Evolutionary conservation across 163 green algal species (phyloP).

Genomic region (Scenedesmus sp.): DNA sequence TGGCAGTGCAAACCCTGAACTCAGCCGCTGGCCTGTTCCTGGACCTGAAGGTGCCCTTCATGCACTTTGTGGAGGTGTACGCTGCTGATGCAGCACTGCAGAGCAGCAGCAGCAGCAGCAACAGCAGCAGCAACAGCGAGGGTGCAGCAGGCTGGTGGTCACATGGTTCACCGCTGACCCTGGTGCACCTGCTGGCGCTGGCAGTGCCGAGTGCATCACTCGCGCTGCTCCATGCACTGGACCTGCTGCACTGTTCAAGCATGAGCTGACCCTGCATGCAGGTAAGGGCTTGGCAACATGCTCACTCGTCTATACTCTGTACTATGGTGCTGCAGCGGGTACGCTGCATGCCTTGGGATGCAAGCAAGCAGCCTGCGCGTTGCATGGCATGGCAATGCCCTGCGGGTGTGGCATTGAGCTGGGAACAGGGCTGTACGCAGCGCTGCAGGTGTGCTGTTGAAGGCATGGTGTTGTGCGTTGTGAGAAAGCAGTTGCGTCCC

Average conservation of each 20-base stretch:
- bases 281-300: background rate
- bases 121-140: background rate
- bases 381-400: too few species aligned
- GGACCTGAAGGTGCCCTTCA: constrained; percentile 49
- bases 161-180: background rate
- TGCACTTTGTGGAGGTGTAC: background rate
- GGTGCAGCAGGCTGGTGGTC: background rate
- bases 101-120: background rate
- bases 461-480: too few species aligned
- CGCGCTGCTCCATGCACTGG: constrained; percentile 22
- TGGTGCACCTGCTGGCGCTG: constrained; percentile 17
- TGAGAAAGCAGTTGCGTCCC: too few species aligned
- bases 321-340: too few species aligned
- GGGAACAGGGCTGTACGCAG: background rate
- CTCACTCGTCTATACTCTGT: background rate
- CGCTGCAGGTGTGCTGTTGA: background rate
- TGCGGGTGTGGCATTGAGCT: too few species aligned
- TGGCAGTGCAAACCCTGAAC: background rate
- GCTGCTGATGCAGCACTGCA: background rate
- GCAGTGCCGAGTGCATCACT: background rate
- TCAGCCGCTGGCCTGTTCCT: constrained; percentile 47
- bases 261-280: constrained; percentile 50
- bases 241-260: constrained; percentile 50
- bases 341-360: too few species aligned
- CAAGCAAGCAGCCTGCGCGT: constrained; percentile 21